Percentiles rank a stretch among this genome's conserved stretches.
Conservation (phyloP, 78 protist species). For the Capsaspora owczarzaki region DNA sequence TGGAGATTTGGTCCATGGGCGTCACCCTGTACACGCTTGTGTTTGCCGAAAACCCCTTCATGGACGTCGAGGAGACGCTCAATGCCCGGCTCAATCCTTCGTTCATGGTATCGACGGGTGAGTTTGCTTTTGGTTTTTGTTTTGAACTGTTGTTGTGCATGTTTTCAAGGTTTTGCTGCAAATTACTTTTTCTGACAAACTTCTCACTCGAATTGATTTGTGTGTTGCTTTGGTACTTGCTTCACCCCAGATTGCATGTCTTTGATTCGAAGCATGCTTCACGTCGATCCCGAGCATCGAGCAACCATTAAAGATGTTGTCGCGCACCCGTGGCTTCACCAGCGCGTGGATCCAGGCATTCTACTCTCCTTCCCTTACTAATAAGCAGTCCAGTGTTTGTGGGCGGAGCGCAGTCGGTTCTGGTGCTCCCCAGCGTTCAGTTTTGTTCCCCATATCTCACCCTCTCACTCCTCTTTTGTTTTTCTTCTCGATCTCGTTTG, state of each 20-base stretch:
- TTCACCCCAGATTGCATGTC: background rate
- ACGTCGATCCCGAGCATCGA: background rate
- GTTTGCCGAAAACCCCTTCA: conserved; percentile 19
- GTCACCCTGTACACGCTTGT: conserved; percentile 19
- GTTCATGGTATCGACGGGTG: background rate
- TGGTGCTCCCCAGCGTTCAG: too few relatives aligned
- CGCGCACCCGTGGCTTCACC: background rate
- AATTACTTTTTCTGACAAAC: too few relatives aligned
- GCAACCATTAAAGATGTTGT: background rate
- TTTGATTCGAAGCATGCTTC: background rate
- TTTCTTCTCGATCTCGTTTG: too few relatives aligned
- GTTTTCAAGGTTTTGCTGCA: too few relatives aligned
- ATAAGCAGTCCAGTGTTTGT: too few relatives aligned
- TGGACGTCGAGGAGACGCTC: conserved; percentile 9
- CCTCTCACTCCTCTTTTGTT: too few relatives aligned
- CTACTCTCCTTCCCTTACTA: too few relatives aligned
- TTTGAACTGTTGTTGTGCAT: background rate
- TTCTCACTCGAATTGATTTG: background rate
- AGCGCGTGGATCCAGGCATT: conserved; percentile 4
- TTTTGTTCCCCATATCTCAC: too few relatives aligned
- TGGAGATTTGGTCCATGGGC: conserved; percentile 30
- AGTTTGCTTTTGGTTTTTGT: too few relatives aligned
- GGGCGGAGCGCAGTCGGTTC: too few relatives aligned
- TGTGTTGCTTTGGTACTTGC: background rate
- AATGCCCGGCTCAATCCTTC: background rate